These are phyloP conservation scores for Collybia sp. DNA, from an alignment of 768 basidiomycete genomes.

Conservation along the genomic window DNA sequence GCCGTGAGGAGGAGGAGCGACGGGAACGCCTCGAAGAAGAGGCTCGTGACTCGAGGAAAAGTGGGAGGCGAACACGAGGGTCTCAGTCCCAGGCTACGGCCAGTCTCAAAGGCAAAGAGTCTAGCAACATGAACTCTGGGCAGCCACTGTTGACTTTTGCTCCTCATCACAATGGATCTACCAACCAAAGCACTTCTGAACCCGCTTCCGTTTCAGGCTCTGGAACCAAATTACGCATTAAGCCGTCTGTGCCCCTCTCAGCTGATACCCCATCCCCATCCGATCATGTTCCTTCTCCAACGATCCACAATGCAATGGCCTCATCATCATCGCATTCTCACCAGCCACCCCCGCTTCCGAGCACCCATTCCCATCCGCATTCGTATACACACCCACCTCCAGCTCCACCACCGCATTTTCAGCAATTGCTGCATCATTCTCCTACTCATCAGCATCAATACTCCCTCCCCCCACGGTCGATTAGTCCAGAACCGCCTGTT, in stretches of 20 bases:
- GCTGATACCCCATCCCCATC: conserved; percentile 8
- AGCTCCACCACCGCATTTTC: conserved; percentile 8
- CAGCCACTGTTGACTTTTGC: conserved; percentile 3
- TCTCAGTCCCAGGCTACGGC: conserved; percentile 10
- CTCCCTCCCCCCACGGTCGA: neutral
- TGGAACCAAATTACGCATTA: conserved; percentile 46
- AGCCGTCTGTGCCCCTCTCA: conserved; percentile 33
- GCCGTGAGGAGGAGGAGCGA: conserved; percentile 38
- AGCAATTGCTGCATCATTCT: neutral
- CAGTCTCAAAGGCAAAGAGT: conserved; percentile 35
- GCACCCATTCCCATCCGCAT: conserved; percentile 13
- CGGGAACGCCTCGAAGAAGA: conserved; percentile 41
- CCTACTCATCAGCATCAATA: neutral
- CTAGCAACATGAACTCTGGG: neutral
- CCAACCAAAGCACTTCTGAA: conserved; percentile 12
- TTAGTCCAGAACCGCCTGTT: neutral
- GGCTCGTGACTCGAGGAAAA: conserved; percentile 31
- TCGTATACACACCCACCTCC: conserved; percentile 10
- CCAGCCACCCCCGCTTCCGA: conserved; percentile 8
- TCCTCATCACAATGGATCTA: conserved; percentile 2
- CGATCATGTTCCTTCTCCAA: conserved; percentile 15
- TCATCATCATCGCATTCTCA: conserved; percentile 9
- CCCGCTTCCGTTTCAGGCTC: conserved; percentile 39
- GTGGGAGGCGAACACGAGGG: conserved; percentile 10
- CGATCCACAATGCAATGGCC: conserved; percentile 10